Base-by-base conservation (phyloP, 768 basidiomycete species). In the Lactarius hatsudake region DNA sequence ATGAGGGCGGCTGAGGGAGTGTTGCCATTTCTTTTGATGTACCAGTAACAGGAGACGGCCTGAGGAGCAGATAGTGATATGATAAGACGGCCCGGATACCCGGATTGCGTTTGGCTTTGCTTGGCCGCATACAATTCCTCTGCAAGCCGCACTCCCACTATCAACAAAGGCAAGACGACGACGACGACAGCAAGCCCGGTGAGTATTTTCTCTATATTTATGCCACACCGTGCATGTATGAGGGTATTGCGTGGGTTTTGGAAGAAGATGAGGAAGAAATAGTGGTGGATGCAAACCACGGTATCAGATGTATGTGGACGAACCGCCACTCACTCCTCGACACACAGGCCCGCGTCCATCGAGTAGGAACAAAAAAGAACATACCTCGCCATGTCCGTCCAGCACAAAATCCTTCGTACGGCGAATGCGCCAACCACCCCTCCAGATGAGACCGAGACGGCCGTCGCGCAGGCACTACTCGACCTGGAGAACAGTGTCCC, bases 401-500 rank as follows among this genome's bases (percentile, higher is more conserved):
- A 87, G 73, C 83, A 83, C 84, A 98, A 99, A 86, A 96, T 99
- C 77, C 82, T 88, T 75, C 93, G 97, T 75, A 93, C 93, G 72
- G 97, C 97, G 77, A 98, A 98, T 77, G 96, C 97, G 65, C 96
- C 96, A 69, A 85, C 81, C 70, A 89, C 91, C 28, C 74, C 93
- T 70, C 94, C 96, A 69, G 91, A 94, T 79, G 95, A 95, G 79
- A 92, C 88, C 48, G 96, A 98, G 82, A 88, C 83, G 72, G 87
- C 79, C 74, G 90, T 99, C 77, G 96, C 93, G 61, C 96, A 98
- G 82, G 95, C 97, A 62, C 83, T 99, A 73, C 79, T 98, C 75
- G 97, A 99, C 86, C 88, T 99, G 76, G 96, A 98, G 81, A 93
- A 90, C 85, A 95, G 94, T 78, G 96, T 98, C 67, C 93, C 96